Evolutionary conservation across 106 monocot genomes (phyloP), one percentile per base, ranked within the genome.

Genomic region (Acanthochlamys bracteata): DNA sequence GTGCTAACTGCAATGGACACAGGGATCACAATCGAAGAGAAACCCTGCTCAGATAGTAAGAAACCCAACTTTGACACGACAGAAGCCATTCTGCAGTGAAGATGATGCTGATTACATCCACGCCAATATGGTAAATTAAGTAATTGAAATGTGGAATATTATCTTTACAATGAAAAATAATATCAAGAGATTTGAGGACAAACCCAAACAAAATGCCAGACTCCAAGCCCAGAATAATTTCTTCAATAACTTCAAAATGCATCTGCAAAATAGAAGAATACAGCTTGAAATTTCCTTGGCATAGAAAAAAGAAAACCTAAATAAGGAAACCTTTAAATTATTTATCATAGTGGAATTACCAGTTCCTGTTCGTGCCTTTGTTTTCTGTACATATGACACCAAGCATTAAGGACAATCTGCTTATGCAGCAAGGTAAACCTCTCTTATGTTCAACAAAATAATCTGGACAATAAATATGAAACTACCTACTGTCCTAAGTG

Each of bases 191-290:
- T 11, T 24, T 19, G 15, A 16, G 55, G 25, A 25, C 63, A 54
- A 53, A 96, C 95, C 96, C 96, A 64, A 96, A 96, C 46, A 96
- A 65, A 76, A 96, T 88, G 68, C 96, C 96, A 66, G 96, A 96
- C 83, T 96, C 96, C 68, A 96, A 68, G 41, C 96, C 96, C 69
- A 70, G 76, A 67, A 91, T 91, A 57, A 96, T 88, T 72, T 96
- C 96, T 61, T 96, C 96, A 51, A 88, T 79, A 57, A 88, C 96
- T 56, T 96, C 96, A 57, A 75, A 91, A 19, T 83, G 66, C 63
- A 82, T 80, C 96, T 96, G 71, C 59, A 55, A 55, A 39, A 17
- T 13, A 17, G 9, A 63, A 19, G 1, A 26, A 45, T 58, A 17
- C 0, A 13, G 23, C 43, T 43, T 57, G 25, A 67, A 15, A 26